Conservation (phyloP, 495 filamentous ascomycete genomes). For the Penicillium coprophilum region DNA sequence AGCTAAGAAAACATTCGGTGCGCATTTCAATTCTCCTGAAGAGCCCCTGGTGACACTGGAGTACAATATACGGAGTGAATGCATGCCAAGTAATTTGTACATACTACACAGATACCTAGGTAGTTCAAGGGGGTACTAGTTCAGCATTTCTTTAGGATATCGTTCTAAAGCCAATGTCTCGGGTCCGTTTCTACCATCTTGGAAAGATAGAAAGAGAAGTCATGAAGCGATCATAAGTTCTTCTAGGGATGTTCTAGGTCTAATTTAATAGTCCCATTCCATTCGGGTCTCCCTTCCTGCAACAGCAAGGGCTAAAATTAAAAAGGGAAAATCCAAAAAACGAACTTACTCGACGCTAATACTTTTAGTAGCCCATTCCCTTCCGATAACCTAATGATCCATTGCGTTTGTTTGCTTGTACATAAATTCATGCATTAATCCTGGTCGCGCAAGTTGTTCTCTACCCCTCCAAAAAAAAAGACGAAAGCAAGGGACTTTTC, state of each 20-base stretch:
- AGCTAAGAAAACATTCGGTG: constrained; percentile 1
- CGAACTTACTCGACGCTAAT: neutral
- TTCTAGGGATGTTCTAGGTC: neutral
- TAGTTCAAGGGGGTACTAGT: neutral
- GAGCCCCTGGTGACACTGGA: neutral
- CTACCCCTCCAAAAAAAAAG: neutral
- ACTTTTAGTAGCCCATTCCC: neutral
- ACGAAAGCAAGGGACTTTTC: constrained; percentile 1
- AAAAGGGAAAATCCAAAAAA: neutral
- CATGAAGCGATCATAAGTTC: too few species aligned
- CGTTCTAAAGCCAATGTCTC: too few species aligned
- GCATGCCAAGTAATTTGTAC: constrained; percentile 11
- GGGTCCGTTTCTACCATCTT: neutral
- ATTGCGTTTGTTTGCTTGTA: constrained; percentile 9
- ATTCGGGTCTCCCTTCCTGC: neutral
- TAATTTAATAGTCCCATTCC: neutral
- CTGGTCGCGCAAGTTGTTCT: neutral
- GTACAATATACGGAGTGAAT: neutral
- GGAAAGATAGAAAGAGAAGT: too few species aligned
- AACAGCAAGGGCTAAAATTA: constrained; percentile 1
- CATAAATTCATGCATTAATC: constrained; percentile 9
- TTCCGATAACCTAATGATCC: neutral
- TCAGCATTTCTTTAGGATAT: too few species aligned
- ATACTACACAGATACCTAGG: neutral
- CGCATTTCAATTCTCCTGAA: neutral